Conservation (phyloP, 2,329 filamentous ascomycete genomes). For the Beauveria sp. region DNA sequence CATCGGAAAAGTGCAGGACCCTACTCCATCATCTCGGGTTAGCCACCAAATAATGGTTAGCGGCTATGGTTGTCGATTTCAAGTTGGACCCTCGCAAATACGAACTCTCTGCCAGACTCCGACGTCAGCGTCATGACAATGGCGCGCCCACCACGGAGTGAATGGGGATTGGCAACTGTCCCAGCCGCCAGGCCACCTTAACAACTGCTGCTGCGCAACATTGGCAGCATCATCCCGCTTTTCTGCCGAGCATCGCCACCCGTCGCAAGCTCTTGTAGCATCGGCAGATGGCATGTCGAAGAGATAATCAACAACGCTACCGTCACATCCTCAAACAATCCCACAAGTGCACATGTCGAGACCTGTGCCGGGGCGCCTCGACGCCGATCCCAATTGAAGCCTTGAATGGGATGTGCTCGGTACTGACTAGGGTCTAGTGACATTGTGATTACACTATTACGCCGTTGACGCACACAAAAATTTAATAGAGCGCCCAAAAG, state of each 20-base stretch:
- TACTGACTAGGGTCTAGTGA: background rate
- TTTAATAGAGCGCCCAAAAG: background rate
- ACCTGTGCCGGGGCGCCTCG: background rate
- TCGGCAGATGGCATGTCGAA: background rate
- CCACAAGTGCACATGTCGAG: background rate
- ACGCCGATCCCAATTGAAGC: conserved; percentile 9
- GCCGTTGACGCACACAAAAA: background rate
- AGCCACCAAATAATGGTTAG: background rate
- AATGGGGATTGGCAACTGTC: background rate
- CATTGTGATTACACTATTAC: background rate
- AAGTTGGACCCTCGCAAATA: background rate
- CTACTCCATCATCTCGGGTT: background rate
- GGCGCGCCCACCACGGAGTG: background rate
- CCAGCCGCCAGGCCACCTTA: background rate
- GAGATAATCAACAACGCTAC: background rate
- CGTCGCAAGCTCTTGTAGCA: background rate
- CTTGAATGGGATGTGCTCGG: background rate
- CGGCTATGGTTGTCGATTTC: background rate
- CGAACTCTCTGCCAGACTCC: background rate
- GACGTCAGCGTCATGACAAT: conserved; percentile 7
- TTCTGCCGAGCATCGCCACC: background rate
- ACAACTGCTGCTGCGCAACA: too few relatives aligned
- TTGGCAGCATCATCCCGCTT: background rate
- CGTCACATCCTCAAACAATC: background rate
- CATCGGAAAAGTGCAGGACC: background rate